Evolutionary conservation across 2,329 filamentous ascomycete species (phyloP), one percentile per base, ranked within the genome.

Genomic region (Colletotrichum navitas): DNA sequence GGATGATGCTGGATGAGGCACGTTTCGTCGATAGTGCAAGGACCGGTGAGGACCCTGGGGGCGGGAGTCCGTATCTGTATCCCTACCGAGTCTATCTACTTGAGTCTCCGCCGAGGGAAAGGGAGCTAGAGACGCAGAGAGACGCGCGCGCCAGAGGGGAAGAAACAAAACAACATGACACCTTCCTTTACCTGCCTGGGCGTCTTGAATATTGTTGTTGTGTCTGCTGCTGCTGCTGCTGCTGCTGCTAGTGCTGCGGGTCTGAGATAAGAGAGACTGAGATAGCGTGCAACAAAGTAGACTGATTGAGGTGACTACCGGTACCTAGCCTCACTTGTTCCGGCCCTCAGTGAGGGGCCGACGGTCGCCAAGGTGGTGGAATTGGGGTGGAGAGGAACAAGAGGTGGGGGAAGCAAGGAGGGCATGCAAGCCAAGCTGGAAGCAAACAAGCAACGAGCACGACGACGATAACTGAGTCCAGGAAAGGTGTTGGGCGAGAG

Each of bases 1-100:
- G 66, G 51, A 64, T 64, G 60, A 68, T 64, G 66, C 66, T 51
- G 29, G 60, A 41, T 47, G n/a, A 68, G 49, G 59, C 59, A 58
- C 66, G 66, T 68, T 54, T 58, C 66, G 66, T 68, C 66, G 24
- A 68, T 68, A 68, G 66, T 67, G 63, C 26, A 49, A 63, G 29
- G 16, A 58, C 36, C 49, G 59, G 36, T 47, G 59, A 62, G 58
- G 39, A 43, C n/a, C 49, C 36, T 7, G 18, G 49, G 5, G 18
- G 32, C 32, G 32, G 36, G 6, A 29, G 26, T 26, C 11, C 5
- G 39, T 43, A 10, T 8, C 39, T 18, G 2, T 24, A 21, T 54
- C 24, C 16, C 5, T 18, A 5, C 21, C n/a, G 51, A 29, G 29
- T 7, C 5, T 18, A 5, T 11, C n/a, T n/a, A n/a, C n/a, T n/a